Evolutionary conservation across 495 filamentous ascomycete species (phyloP).

Genomic region (Hypoxylon lenormandii): DNA sequence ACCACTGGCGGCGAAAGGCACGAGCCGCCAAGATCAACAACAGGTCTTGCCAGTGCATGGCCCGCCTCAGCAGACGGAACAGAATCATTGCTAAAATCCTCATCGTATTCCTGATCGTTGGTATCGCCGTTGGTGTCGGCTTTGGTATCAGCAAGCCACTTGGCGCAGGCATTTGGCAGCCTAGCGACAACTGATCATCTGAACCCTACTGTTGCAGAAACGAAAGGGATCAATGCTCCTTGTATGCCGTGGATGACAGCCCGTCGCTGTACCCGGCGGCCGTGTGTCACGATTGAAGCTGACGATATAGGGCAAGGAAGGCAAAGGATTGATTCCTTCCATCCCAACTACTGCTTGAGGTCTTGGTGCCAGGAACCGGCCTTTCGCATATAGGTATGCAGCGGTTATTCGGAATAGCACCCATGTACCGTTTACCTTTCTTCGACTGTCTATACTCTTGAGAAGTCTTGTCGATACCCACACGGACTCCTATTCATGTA

Average conservation of each 20-base stretch:
- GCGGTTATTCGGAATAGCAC: constrained; percentile 7
- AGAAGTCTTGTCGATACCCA: constrained; percentile 40
- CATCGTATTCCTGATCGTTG: constrained; percentile 59
- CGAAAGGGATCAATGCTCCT: neutral
- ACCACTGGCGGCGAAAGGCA: constrained; percentile 63
- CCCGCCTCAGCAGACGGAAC: constrained; percentile 61
- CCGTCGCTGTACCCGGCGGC: neutral
- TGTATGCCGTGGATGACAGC: neutral
- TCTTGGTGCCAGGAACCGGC: neutral
- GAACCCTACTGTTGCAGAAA: neutral
- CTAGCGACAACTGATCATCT: constrained; percentile 29
- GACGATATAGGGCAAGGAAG: neutral
- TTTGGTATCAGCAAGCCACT: constrained; percentile 65
- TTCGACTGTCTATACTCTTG: constrained; percentile 36
- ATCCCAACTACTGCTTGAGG: constrained; percentile 4
- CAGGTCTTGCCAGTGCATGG: constrained; percentile 58
- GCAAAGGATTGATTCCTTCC: neutral
- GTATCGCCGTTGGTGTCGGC: constrained; percentile 61
- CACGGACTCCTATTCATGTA: constrained; percentile 35
- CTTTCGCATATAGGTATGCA: neutral
- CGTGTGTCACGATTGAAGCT: neutral
- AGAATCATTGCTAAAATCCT: constrained; percentile 59
- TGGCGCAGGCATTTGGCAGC: constrained; percentile 61
- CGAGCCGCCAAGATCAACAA: constrained; percentile 61
- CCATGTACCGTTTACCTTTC: constrained; percentile 9